Conservation (phyloP, 164 flowering plant genomes). For the Aristolochia fimbriata region DNA sequence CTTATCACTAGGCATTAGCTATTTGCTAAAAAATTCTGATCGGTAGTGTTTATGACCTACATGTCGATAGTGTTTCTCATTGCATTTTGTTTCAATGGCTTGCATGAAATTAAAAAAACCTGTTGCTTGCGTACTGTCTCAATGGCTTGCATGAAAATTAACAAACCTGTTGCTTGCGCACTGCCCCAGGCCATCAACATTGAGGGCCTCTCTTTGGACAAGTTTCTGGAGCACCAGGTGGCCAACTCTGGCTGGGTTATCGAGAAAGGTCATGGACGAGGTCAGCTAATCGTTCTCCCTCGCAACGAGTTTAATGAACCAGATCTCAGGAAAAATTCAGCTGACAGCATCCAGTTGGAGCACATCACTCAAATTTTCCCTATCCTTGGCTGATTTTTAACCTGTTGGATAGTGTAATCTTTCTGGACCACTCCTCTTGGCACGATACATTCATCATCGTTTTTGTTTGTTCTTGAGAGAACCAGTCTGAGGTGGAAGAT, state of each 20-base stretch:
- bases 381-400: conserved; percentile 42
- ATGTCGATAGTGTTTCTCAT: neutral
- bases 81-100: neutral
- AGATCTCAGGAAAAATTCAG: conserved; percentile 65
- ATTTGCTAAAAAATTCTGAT: neutral
- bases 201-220: conserved; percentile 83
- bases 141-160: neutral
- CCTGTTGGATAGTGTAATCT: neutral
- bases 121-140: neutral
- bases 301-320: conserved; percentile 80
- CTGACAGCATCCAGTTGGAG: conserved; percentile 59
- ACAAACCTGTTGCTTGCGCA: neutral
- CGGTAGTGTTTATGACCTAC: too few species aligned
- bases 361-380: conserved; percentile 84
- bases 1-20: neutral
- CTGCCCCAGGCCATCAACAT: conserved; percentile 71
- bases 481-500: too few species aligned
- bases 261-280: conserved; percentile 58
- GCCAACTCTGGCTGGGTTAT: conserved; percentile 64
- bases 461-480: too few species aligned
- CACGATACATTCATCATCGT: neutral
- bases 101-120: neutral
- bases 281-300: conserved; percentile 67
- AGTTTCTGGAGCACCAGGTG: conserved; percentile 82
- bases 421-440: neutral